Evolutionary conservation across 768 basidiomycete genomes (phyloP).

Genomic region (Termitomyces sp.): DNA sequence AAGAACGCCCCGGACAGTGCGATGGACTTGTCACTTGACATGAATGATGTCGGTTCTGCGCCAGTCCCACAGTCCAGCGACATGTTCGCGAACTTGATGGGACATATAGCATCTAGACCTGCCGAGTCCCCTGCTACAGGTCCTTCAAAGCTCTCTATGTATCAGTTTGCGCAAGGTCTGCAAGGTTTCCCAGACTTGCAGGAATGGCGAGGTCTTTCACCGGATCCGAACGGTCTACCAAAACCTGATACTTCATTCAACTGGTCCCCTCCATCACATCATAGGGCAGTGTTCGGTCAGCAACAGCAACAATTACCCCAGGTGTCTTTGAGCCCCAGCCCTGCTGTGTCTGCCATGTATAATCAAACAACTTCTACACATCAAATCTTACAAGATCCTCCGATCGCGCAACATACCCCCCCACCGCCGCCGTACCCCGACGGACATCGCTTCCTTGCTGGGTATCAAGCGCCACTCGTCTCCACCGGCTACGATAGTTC

Average conservation of each 20-base stretch:
- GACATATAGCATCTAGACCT: constrained; percentile 12
- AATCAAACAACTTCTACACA: background rate
- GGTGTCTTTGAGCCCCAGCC: background rate
- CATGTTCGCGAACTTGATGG: background rate
- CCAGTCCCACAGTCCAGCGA: background rate
- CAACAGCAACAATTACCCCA: background rate
- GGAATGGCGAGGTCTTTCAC: constrained; percentile 6
- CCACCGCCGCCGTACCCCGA: background rate
- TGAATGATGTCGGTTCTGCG: background rate
- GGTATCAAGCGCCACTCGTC: background rate
- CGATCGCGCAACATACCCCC: background rate
- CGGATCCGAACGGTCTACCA: constrained; percentile 14
- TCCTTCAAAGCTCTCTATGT: constrained; percentile 1
- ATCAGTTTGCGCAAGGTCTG: background rate
- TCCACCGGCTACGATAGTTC: background rate
- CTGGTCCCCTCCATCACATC: constrained; percentile 14
- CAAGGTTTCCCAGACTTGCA: constrained; percentile 1
- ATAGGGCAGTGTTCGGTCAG: background rate
- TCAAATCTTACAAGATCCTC: background rate
- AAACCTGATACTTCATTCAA: constrained; percentile 18
- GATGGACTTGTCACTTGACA: background rate
- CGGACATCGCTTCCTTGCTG: background rate
- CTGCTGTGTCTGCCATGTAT: background rate
- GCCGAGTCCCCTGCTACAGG: constrained; percentile 7
- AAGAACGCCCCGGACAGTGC: background rate